Percentiles rank a stretch among this genome's conserved stretches.
phyloP scores from a whole-genome alignment of 2,329 filamentous ascomycete species.

The Thielaviopsis euricoi region DNA sequence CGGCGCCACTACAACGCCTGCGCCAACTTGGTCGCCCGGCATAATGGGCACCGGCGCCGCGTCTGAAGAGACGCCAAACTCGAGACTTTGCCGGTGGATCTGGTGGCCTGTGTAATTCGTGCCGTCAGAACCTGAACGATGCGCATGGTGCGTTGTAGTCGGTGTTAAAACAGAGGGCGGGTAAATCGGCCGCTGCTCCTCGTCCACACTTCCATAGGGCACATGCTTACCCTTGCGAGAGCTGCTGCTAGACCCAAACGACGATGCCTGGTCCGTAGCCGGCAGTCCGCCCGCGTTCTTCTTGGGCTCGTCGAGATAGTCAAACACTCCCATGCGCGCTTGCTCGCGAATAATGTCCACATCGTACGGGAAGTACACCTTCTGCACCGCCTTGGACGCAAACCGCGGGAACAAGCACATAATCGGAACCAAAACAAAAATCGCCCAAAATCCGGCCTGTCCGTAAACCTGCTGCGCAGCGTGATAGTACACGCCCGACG shows the following conservation, averaged over 20 bases:
- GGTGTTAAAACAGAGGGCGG: conserved; percentile 74
- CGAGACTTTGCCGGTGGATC: conserved; percentile 16
- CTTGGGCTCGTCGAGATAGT: conserved; percentile 37
- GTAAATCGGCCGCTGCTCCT: conserved; percentile 86
- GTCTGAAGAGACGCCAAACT: conserved; percentile 9
- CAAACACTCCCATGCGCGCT: conserved; percentile 66
- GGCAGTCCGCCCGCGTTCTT: conserved; percentile 15
- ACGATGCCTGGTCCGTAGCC: conserved; percentile 7
- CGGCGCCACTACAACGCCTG: conserved; percentile 12
- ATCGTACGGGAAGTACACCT: conserved; percentile 84
- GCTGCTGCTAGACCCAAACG: conserved; percentile 26
- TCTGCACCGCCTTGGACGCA: conserved; percentile 71
- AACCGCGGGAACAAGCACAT: conserved; percentile 81
- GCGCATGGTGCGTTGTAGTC: conserved; percentile 48
- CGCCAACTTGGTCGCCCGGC: conserved; percentile 14
- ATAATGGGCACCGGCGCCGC: conserved; percentile 4
- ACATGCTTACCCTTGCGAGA: conserved; percentile 39
- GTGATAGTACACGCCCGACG: conserved; percentile 48
- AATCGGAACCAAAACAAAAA: conserved; percentile 60
- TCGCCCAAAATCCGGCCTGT: conserved; percentile 72
- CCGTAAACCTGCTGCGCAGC: conserved; percentile 65
- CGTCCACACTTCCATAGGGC: conserved; percentile 52
- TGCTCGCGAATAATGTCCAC: conserved; percentile 94
- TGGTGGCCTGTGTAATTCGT: conserved; percentile 69
- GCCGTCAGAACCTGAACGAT: conserved; percentile 80